These are phyloP conservation scores for Sonneratia caseolaris DNA, from an alignment of 345 rosid genomes.

Conservation along the genomic window DNA sequence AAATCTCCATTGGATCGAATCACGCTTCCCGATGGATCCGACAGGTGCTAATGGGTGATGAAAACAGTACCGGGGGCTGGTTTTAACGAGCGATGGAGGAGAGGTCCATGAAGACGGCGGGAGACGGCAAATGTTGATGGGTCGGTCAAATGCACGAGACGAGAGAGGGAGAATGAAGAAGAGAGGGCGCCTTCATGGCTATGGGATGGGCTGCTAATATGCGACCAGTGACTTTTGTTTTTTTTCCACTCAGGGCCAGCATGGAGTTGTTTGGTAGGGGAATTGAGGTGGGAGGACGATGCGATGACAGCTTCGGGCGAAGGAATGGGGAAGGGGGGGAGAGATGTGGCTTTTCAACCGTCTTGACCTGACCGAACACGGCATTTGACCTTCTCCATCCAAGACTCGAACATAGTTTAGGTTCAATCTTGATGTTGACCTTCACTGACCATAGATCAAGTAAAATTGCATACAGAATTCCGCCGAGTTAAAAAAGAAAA, in stretches of 20 bases:
- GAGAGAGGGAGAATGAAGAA: not conserved
- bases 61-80: not conserved
- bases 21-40: not conserved
- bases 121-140: conserved; percentile 10
- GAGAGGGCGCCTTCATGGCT: not conserved
- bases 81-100: not conserved
- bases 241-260: too few relatives aligned
- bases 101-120: not conserved
- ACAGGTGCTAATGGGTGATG: not conserved
- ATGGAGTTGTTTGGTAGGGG: not conserved
- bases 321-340: not conserved
- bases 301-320: not conserved
- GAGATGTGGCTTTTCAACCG: not conserved
- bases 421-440: too few relatives aligned
- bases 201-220: conserved; percentile 4
- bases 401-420: not conserved
- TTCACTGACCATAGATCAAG: not conserved
- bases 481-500: too few relatives aligned
- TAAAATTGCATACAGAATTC: not conserved
- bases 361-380: conserved; percentile 3
- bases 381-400: not conserved
- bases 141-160: conserved; percentile 8
- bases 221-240: conserved; percentile 2
- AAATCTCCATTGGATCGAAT: conserved; percentile 3
- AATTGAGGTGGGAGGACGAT: not conserved